Evolutionary conservation across 805 yeast species (phyloP).

Genomic region (Komagataella pseudopastoris): DNA sequence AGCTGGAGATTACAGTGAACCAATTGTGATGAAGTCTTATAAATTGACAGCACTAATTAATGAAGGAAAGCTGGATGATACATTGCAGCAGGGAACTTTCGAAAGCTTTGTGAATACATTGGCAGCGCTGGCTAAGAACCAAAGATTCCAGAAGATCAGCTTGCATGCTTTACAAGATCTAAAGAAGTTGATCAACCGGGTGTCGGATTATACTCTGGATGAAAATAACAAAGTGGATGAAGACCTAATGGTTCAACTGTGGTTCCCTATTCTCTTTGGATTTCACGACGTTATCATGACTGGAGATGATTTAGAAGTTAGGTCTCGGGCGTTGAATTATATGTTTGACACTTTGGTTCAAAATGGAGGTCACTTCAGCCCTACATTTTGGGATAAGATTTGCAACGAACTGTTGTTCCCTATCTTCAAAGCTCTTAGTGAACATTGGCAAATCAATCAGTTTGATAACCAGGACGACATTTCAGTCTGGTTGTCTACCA

Average conservation of each 20-base stretch:
- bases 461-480: constrained; percentile 67
- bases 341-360: constrained; percentile 72
- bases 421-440: constrained; percentile 67
- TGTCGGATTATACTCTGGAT: constrained; percentile 32
- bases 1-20: constrained; percentile 44
- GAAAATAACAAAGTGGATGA: constrained; percentile 10
- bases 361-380: constrained; percentile 66
- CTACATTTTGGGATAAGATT: constrained; percentile 69
- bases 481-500: constrained; percentile 94
- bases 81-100: constrained; percentile 58
- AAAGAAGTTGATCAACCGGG: constrained; percentile 42
- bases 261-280: constrained; percentile 82
- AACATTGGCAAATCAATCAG: constrained; percentile 59
- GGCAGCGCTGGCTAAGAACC: constrained; percentile 74
- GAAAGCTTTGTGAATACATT: constrained; percentile 59
- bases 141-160: constrained; percentile 65
- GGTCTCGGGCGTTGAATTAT: constrained; percentile 75
- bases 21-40: constrained; percentile 50
- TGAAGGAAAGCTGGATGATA: constrained; percentile 44
- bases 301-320: constrained; percentile 87
- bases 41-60: constrained; percentile 50
- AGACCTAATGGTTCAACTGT: constrained; percentile 37
- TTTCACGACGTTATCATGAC: constrained; percentile 85
- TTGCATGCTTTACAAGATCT: constrained; percentile 71
- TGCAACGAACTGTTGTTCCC: constrained; percentile 79